These are phyloP conservation scores for Daucus carota DNA, from an alignment of 129 eudicot genomes.

Conservation along the genomic window DH1_v3.0 NC_030388.2:2207501-2208000, in stretches of 20 bases:
- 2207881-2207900: background rate
- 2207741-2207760: conserved; percentile 74
- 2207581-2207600: conserved; percentile 3
- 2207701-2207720: conserved; percentile 65
- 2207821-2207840: background rate
- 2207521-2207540: background rate
- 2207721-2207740: conserved; percentile 63
- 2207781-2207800: conserved; percentile 10
- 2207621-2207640: conserved; percentile 51
- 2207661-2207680: conserved; percentile 35
- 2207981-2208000: conserved; percentile 76
- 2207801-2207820: background rate
- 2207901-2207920: background rate
- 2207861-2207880: background rate
- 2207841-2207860: background rate
- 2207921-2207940: conserved; percentile 58
- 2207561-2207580: background rate
- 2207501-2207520: background rate
- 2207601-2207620: conserved; percentile 70
- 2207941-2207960: conserved; percentile 95
- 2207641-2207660: conserved; percentile 81
- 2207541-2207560: background rate
- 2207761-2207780: conserved; percentile 79
- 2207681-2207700: conserved; percentile 78
- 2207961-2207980: conserved; percentile 89